These are phyloP conservation scores for Trypanosoma rangeli DNA, from an alignment of 208 protist species.

Conservation along the genomic window DNA sequence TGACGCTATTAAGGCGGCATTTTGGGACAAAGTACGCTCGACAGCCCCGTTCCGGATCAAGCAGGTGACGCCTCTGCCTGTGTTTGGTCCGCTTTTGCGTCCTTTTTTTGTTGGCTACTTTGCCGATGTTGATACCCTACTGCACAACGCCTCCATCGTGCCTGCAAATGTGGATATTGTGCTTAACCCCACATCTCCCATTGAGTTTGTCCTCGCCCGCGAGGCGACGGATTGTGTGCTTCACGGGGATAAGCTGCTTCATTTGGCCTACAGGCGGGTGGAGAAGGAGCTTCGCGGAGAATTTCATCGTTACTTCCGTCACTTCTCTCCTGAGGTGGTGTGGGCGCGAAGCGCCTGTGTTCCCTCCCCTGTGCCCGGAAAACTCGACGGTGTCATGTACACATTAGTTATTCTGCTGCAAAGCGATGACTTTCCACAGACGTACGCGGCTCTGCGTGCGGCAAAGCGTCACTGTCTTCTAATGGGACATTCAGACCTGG, in stretches of 20 bases:
- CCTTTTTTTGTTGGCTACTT: conserved; percentile 88
- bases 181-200: conserved; percentile 76
- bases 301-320: conserved; percentile 67
- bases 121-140: conserved; percentile 80
- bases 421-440: conserved; percentile 57
- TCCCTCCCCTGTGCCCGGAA: conserved; percentile 57
- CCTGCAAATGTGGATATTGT: conserved; percentile 86
- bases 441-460: conserved; percentile 51
- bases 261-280: conserved; percentile 66
- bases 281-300: conserved; percentile 77
- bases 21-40: conserved; percentile 40
- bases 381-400: conserved; percentile 52
- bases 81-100: conserved; percentile 61
- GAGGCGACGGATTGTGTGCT: conserved; percentile 79
- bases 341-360: conserved; percentile 73
- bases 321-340: conserved; percentile 64
- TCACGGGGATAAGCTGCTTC: conserved; percentile 69
- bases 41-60: conserved; percentile 58
- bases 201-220: conserved; percentile 85
- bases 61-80: conserved; percentile 73
- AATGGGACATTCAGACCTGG: conserved; percentile 80
- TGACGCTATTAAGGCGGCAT: conserved; percentile 15
- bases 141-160: conserved; percentile 86
- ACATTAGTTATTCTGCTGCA: conserved; percentile 70
- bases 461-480: conserved; percentile 61